Conservation (phyloP, 306 rosid genomes). For the Sicyos baderoa region DNA sequence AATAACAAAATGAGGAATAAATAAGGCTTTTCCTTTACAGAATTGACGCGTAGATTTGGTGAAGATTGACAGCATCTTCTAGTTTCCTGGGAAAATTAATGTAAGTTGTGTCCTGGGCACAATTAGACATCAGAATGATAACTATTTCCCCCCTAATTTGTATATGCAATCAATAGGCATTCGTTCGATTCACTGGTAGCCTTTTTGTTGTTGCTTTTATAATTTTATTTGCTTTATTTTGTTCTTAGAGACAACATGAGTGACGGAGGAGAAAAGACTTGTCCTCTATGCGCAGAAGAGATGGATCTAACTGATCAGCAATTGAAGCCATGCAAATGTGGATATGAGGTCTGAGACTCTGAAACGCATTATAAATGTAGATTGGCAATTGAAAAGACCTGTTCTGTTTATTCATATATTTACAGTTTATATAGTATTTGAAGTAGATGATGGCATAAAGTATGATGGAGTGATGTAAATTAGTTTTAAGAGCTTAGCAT, state of each 20-base stretch:
- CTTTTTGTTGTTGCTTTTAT: constrained; percentile 8
- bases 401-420: background rate
- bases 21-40: background rate
- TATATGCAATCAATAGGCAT: background rate
- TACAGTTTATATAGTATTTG: background rate
- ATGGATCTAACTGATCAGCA: constrained; percentile 99
- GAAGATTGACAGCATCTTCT: background rate
- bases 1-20: constrained; percentile 3
- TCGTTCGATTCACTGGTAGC: background rate
- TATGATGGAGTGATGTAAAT: background rate
- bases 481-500: background rate
- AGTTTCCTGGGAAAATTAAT: background rate
- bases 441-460: background rate
- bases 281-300: constrained; percentile 97
- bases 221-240: constrained; percentile 8
- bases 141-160: background rate
- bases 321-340: constrained; percentile 93
- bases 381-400: background rate
- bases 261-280: constrained; percentile 87
- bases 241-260: constrained; percentile 61
- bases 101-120: background rate
- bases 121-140: background rate
- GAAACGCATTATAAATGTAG: background rate
- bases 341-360: constrained; percentile 65
- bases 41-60: too few relatives aligned